phyloP scores from a whole-genome alignment of 2,329 filamentous ascomycete genomes.

The Fusarium veterinarium region DNA sequence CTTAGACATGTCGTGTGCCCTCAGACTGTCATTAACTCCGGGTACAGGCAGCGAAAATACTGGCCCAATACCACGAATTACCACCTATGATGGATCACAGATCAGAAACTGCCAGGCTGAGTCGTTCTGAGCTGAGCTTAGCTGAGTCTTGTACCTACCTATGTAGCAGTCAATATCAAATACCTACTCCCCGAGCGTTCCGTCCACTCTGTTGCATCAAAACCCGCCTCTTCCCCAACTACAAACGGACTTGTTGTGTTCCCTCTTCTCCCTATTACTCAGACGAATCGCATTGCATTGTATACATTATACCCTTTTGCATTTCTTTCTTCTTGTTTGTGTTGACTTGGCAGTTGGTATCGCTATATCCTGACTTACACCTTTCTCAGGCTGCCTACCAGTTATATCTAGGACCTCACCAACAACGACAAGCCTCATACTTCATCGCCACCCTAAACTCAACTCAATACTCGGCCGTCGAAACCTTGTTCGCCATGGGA shows the following conservation, averaged over 20 bases:
- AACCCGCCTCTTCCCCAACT: conserved; percentile 14
- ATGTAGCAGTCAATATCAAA: conserved; percentile 9
- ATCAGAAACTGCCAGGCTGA: background rate
- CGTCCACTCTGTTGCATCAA: conserved; percentile 21
- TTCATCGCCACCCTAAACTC: background rate
- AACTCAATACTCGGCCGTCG: background rate
- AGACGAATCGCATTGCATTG: background rate
- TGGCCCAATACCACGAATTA: background rate
- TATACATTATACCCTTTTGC: background rate
- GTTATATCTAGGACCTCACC: background rate
- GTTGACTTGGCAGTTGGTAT: background rate
- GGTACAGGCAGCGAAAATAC: conserved; percentile 6
- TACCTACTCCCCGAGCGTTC: conserved; percentile 19
- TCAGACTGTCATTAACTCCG: conserved; percentile 15
- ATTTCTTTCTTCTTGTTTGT: background rate
- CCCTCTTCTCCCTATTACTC: background rate
- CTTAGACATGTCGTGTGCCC: conserved; percentile 34
- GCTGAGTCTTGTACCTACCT: background rate
- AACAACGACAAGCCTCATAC: background rate
- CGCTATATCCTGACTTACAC: background rate
- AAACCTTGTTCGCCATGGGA: conserved; percentile 47
- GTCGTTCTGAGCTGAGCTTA: background rate
- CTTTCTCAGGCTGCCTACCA: background rate
- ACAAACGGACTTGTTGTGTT: background rate
- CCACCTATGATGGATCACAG: background rate